Percentiles rank a stretch among this genome's conserved stretches.
Evolutionary conservation across 148 eudicot genomes (phyloP).

Genomic region (Camellia japonica): DNA sequence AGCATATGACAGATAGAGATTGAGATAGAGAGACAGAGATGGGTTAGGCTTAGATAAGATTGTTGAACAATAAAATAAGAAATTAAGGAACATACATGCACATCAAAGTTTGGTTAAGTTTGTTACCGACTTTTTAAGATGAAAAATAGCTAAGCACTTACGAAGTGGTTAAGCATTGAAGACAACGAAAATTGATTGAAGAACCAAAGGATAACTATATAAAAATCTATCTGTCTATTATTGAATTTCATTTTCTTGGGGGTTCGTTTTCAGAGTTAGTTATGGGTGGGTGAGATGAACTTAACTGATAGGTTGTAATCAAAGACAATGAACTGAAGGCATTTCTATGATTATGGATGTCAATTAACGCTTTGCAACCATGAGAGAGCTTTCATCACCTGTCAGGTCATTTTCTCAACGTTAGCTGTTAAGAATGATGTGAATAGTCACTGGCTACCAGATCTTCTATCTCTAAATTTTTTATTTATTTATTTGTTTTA

Average conservation of each 20-base stretch:
- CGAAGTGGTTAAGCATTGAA: not conserved
- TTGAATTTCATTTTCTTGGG: not conserved
- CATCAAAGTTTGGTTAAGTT: not conserved
- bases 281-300: slow-evolving; percentile 9
- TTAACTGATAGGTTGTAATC: not conserved
- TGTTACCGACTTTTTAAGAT: slow-evolving; percentile 4
- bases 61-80: not conserved
- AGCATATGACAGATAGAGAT: not conserved
- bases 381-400: no score
- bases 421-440: no score
- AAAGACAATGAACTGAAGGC: not conserved
- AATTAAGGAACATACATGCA: no score
- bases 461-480: no score
- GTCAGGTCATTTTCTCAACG: no score
- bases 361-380: no score
- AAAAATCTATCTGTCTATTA: not conserved
- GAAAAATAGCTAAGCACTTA: not conserved
- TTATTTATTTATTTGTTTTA: no score
- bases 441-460: no score
- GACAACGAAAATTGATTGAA: slow-evolving; percentile 1
- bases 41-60: not conserved
- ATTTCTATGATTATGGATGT: no score
- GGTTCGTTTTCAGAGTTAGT: slow-evolving; percentile 15
- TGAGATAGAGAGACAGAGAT: not conserved
- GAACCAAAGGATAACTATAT: not conserved